Evolutionary conservation across 208 protist species (phyloP).

Genomic region (Trypanosoma platydactyli): DNA sequence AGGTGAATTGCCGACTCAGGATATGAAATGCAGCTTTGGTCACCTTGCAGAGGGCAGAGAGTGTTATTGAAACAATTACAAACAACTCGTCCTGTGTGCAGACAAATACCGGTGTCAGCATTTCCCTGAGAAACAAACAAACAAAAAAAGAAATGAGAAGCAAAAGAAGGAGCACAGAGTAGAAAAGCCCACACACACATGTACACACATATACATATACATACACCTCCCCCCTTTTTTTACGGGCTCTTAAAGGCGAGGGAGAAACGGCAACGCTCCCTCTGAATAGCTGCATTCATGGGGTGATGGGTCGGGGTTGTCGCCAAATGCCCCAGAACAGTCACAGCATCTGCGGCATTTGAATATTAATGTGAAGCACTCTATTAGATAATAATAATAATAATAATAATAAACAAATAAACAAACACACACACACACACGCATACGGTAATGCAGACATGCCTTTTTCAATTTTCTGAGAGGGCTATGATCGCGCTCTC

Average conservation of each 20-base stretch:
- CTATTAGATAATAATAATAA: neutral
- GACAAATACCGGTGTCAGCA: conserved; percentile 86
- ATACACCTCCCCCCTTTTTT: neutral
- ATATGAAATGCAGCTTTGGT: conserved; percentile 82
- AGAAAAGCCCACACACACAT: neutral
- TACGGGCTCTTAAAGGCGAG: too few species aligned
- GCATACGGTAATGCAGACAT: neutral
- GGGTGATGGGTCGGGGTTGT: too few species aligned
- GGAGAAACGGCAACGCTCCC: neutral
- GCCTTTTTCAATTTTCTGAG: neutral
- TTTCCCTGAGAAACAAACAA: conserved; percentile 27
- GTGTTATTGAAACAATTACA: conserved; percentile 70
- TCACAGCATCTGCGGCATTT: too few species aligned
- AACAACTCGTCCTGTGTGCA: conserved; percentile 83
- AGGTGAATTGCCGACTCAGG: conserved; percentile 77
- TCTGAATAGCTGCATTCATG: neutral
- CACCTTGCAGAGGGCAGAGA: conserved; percentile 82
- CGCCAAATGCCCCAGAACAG: too few species aligned
- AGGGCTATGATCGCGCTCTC: conserved; percentile 56
- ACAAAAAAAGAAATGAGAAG: conserved; percentile 6
- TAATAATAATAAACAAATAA: neutral
- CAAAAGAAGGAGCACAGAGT: conserved; percentile 2
- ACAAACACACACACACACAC: conserved; percentile 15
- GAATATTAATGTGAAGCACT: too few species aligned
- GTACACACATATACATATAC: conserved; percentile 17